Evolutionary conservation across 78 protist genomes (phyloP).

Genomic region (Thecamonas trahens): DNA sequence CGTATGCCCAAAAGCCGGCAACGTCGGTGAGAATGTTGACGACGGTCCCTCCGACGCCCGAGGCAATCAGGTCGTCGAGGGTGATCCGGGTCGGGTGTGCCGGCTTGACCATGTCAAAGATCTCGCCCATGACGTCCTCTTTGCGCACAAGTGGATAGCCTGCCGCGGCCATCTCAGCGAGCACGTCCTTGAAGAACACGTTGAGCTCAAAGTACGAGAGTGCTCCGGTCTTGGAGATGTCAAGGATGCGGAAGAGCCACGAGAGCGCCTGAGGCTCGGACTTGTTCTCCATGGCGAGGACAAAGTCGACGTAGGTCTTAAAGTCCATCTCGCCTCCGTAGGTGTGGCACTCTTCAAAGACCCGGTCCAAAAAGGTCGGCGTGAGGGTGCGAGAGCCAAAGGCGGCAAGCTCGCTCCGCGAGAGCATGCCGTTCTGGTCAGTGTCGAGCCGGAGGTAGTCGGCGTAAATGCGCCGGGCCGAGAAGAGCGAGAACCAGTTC

Average conservation of each 20-base stretch:
- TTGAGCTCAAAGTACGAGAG: not conserved
- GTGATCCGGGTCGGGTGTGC: not conserved
- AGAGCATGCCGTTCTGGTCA: slow-evolving; percentile 38
- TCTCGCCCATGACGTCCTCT: slow-evolving; percentile 17
- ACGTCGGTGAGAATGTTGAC: slow-evolving; percentile 23
- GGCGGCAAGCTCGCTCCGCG: slow-evolving; percentile 1
- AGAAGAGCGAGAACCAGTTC: slow-evolving; percentile 11
- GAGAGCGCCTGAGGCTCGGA: not conserved
- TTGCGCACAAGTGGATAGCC: not conserved
- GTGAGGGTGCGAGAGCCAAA: slow-evolving; percentile 11
- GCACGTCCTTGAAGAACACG: slow-evolving; percentile 8
- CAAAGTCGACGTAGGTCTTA: slow-evolving; percentile 29
- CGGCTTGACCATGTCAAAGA: slow-evolving; percentile 44
- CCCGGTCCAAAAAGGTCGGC: not conserved
- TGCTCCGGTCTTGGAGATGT: slow-evolving; percentile 3
- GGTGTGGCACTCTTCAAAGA: slow-evolving; percentile 23
- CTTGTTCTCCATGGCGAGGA: slow-evolving; percentile 22
- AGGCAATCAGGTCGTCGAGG: slow-evolving; percentile 1
- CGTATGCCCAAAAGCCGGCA: slow-evolving; percentile 15
- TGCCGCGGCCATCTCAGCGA: not conserved
- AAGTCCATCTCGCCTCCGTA: slow-evolving; percentile 26
- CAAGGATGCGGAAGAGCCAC: slow-evolving; percentile 21
- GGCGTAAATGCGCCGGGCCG: slow-evolving; percentile 5
- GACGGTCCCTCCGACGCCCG: slow-evolving; percentile 1
- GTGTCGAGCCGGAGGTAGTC: slow-evolving; percentile 26